Base-by-base conservation (phyloP, 2,329 filamentous ascomycete genomes). In the Fusarium keratoplasticum region DNA sequence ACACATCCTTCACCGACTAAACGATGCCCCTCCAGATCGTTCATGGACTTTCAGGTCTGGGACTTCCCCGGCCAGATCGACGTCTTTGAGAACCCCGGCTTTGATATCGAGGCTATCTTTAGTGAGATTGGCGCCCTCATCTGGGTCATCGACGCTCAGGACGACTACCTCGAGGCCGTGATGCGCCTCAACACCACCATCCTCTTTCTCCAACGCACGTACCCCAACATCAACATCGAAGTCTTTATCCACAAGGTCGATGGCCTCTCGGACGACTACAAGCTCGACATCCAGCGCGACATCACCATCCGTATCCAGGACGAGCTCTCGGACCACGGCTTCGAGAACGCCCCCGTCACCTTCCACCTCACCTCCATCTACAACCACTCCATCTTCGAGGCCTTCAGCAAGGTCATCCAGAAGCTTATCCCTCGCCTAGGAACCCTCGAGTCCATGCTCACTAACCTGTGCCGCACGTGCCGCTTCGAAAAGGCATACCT, bases 161-260 rank as follows among this genome's bases (percentile, higher is more conserved):
- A 99, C 81, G 96, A 99, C 82, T 99, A 98, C 81, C 90, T 98
- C 64, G 95, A 98, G 82, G 94, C 95, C 20, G 94, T 99, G 57
- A 90, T 91, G 63, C 92, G 94, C 10, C 90, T 99, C 31, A 97
- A 98, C 83, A 88, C 91, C 64, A 98, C 95, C 9, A 97, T 98
- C 72, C 87, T 98, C 67, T 94, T 95, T 74, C 90, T 99, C 2
- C 94, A 98, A 81, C 91, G 95, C 75, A 91, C 91, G 70, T 98
- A 97, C 80, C 95, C 96, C 3, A 93, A 94, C 80, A 96, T 98
- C 84, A 98, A 98, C 83, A 94, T 99, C 75, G 96, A 98, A 81
- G 96, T 99, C 60, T 98, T 99, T 83, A 97, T 99, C 78, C 96
- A 99, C 88, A 99, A 99, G 83, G 96, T 98, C 36, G 96, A 99